These are phyloP conservation scores for Fusarium papillatum DNA, from an alignment of 2,329 filamentous ascomycete species.

Conservation along the genomic window DNA sequence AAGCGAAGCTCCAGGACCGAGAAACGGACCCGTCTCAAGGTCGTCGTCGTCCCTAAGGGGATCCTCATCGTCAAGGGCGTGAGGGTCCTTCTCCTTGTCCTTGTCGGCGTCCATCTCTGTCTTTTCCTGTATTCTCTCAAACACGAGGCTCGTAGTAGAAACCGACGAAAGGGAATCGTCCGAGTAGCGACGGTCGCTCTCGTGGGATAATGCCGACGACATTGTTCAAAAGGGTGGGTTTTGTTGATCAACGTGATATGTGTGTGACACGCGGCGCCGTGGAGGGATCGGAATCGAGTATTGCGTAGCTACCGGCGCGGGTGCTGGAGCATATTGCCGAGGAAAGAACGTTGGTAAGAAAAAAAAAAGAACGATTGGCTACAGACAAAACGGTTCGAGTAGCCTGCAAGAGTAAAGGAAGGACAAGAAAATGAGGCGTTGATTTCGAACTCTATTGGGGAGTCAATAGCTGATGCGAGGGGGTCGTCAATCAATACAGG, in stretches of 20 bases:
- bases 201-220: conserved; percentile 29
- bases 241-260: conserved; percentile 6
- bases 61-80: conserved; percentile 60
- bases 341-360: conserved; percentile 16
- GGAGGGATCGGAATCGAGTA: conserved; percentile 1
- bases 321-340: conserved; percentile 37
- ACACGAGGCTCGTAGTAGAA: conserved; percentile 87
- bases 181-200: conserved; percentile 51
- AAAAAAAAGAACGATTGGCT: conserved; percentile 17
- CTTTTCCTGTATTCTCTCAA: conserved; percentile 79
- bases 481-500: conserved; percentile 15
- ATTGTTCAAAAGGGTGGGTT: conserved; percentile 21
- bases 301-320: conserved; percentile 13
- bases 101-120: conserved; percentile 49
- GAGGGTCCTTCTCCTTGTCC: conserved; percentile 45
- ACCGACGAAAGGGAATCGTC: conserved; percentile 78
- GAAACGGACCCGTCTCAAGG: conserved; percentile 68
- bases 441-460: conserved; percentile 35
- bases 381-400: conserved; percentile 2
- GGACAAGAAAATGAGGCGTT: conserved; percentile 13
- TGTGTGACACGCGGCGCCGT: conserved; percentile 15
- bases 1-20: conserved; percentile 53
- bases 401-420: conserved; percentile 7
- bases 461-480: conserved; percentile 39
- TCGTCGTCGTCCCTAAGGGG: conserved; percentile 52